phyloP scores from a whole-genome alignment of 176 grass and related monocot genomes.

The bread wheat (Triticum aestivum) region DNA sequence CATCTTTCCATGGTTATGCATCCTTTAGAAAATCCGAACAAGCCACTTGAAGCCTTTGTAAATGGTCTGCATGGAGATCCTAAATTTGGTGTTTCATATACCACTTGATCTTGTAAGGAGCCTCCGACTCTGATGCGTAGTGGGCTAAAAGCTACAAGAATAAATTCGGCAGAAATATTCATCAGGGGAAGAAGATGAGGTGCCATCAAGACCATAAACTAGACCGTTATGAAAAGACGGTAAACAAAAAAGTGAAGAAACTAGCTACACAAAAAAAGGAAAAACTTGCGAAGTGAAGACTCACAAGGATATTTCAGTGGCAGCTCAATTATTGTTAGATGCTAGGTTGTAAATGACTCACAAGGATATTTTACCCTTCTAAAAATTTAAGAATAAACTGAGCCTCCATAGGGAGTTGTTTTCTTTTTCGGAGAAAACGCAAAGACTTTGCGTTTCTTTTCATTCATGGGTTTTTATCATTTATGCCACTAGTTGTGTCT shows the following conservation, averaged over 20 bases:
- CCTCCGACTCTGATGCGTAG: constrained; percentile 90
- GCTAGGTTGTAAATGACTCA: neutral
- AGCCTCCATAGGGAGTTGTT: neutral
- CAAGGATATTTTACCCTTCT: neutral
- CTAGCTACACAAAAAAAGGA: neutral
- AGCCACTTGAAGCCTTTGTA: constrained; percentile 54
- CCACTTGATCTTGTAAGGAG: constrained; percentile 95
- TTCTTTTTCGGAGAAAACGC: too few relatives aligned
- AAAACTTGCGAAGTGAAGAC: neutral
- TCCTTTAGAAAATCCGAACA: constrained; percentile 96
- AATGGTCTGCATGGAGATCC: constrained; percentile 63
- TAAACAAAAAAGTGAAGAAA: neutral
- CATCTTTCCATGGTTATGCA: constrained; percentile 95
- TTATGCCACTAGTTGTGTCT: too few relatives aligned
- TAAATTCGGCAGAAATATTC: neutral
- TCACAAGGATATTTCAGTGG: neutral
- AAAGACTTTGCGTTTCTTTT: too few relatives aligned
- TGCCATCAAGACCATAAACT: neutral
- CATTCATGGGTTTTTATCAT: too few relatives aligned
- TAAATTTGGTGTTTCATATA: constrained; percentile 73
- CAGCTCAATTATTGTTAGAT: neutral
- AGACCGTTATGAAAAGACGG: neutral
- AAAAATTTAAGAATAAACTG: neutral
- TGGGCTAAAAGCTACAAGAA: constrained; percentile 63
- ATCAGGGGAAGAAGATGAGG: neutral